A percentile compares a stretch with the other conserved stretches of the same genome.
Evolutionary conservation across 331 rosid genomes (phyloP).

Genomic region (Pyracantha coccinea): DNA sequence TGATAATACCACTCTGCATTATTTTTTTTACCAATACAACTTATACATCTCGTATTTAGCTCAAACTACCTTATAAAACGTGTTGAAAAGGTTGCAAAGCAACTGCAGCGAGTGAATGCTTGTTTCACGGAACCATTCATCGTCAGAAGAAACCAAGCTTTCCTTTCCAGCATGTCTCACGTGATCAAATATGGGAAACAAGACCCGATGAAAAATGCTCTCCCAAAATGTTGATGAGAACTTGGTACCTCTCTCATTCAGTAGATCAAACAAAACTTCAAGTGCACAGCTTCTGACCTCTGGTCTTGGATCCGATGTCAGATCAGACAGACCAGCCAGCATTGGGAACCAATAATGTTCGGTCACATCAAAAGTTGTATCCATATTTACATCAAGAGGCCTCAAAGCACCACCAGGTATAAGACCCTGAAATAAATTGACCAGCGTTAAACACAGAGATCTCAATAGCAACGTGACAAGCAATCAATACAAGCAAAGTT

Average conservation of each 20-base stretch:
- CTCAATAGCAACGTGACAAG: background rate
- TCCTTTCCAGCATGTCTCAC: constrained; percentile 96
- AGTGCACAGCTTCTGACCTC: constrained; percentile 97
- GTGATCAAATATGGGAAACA: constrained; percentile 98
- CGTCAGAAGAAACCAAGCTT: constrained; percentile 53
- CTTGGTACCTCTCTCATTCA: constrained; percentile 96
- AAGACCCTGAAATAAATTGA: constrained; percentile 59
- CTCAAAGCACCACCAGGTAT: constrained; percentile 92
- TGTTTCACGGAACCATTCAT: constrained; percentile 86
- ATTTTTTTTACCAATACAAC: background rate
- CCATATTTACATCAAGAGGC: constrained; percentile 60
- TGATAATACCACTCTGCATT: background rate
- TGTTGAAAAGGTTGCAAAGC: constrained; percentile 98
- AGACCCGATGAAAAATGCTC: constrained; percentile 92
- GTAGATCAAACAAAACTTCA: constrained; percentile 96
- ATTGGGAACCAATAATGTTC: constrained; percentile 99
- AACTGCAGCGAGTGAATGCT: constrained; percentile 96
- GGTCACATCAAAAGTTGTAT: constrained; percentile 64
- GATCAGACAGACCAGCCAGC: constrained; percentile 97
- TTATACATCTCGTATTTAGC: constrained; percentile 7
- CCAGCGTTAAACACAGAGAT: background rate
- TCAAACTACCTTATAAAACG: constrained; percentile 81
- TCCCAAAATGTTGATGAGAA: constrained; percentile 94
- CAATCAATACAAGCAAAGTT: background rate
- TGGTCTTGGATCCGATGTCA: constrained; percentile 86